phyloP scores from a whole-genome alignment of 352 stramenopile species.

The Globisporangium okanoganense region DNA sequence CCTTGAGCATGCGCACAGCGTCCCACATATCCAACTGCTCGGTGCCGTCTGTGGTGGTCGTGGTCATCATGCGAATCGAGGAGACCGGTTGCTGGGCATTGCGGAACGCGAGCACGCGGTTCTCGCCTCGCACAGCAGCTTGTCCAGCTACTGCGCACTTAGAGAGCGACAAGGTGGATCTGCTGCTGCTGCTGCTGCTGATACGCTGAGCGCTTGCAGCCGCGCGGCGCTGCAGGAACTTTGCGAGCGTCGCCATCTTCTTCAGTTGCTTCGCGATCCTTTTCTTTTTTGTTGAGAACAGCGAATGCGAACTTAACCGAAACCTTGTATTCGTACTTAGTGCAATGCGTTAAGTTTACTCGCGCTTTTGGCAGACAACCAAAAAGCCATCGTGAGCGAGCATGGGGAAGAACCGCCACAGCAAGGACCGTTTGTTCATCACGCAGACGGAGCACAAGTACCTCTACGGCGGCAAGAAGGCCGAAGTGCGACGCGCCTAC shows the following conservation, averaged over 20 bases:
- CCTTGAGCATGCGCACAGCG: conserved; percentile 28
- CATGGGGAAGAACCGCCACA: conserved; percentile 90
- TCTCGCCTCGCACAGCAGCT: not conserved
- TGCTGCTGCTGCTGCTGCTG: not conserved
- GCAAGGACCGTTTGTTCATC: conserved; percentile 88
- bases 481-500: conserved; percentile 71
- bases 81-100: not conserved
- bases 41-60: not conserved
- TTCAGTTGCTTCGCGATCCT: conserved; percentile 4
- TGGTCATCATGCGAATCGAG: not conserved
- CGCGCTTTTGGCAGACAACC: not conserved
- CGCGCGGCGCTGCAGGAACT: conserved; percentile 8
- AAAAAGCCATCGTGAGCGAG: not conserved
- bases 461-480: conserved; percentile 92
- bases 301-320: not conserved
- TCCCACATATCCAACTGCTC: conserved; percentile 16
- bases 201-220: not conserved
- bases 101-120: not conserved
- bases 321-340: not conserved
- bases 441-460: conserved; percentile 91
- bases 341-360: not conserved
- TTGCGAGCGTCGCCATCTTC: conserved; percentile 5
- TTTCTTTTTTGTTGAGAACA: not conserved
- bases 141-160: not conserved
- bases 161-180: not conserved